Base-by-base conservation (phyloP, 2,329 filamentous ascomycete species). In the Apiospora pterosperma region DNA sequence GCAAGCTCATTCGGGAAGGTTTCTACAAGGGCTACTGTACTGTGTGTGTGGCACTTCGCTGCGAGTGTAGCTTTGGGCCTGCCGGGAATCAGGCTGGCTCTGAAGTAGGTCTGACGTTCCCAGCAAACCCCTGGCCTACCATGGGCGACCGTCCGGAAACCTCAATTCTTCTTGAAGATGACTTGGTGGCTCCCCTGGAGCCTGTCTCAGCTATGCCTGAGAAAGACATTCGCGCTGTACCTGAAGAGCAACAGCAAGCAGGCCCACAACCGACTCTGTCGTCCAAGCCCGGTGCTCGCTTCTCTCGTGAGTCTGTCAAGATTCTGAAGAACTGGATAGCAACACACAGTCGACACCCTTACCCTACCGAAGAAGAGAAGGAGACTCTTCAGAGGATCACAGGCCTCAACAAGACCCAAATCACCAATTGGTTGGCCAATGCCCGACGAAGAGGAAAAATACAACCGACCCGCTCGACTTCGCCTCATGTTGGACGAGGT, bases 391-490 rank as follows among this genome's bases (percentile, higher is more conserved):
- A 93, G 76, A 84, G 86, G 59, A 86, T 91, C 70, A 97, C 93
- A 0, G 92, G 93, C 8, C 82, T 97, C 44, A 93, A 88, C 75
- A 88, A 92, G 71, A 90, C 85, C 16, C 94, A 97, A 73, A 95
- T 97, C 70, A 90, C 90, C 12, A 97, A 96, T 75, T 97, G 93
- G 93, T 87, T 97, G 59, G 93, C 93, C 65, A 97, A 97, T 76
- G 93, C 93, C 64, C 88, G 93, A 52, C 88, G 93, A 64, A 86
- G 93, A 67, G 90, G 92, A 71, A 97, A 97, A 79, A 88, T 91
- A 63, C 87, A 89, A 59, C 82, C 86, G 2, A 88, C 87, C 59
- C 84, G 90, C 68, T 88, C 87, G 36, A 87, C 85, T 21, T 94
- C 92, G 5, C 91, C 92, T 1, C 87, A 90, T 69, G 80, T 90